These are phyloP conservation scores for Aphanomyces stellatus DNA, from an alignment of 352 stramenopile species.

Conservation along the genomic window DNA sequence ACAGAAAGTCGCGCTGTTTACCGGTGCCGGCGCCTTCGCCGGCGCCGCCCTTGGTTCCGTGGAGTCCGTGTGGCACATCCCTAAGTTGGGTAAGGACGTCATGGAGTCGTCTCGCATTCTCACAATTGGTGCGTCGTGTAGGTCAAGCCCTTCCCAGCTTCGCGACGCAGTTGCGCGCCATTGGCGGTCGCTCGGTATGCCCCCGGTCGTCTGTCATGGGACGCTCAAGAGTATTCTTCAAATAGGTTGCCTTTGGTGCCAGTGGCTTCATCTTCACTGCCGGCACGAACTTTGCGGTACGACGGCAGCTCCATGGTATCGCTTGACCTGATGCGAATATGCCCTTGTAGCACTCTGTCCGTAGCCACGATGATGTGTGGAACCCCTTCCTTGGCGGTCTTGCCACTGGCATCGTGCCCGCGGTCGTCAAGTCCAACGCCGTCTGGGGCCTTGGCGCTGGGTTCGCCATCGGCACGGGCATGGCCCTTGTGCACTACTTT, in stretches of 20 bases:
- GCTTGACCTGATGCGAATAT: neutral
- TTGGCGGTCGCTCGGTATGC: slow-evolving; percentile 64
- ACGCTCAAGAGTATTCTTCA: no score
- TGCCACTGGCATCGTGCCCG: slow-evolving; percentile 55
- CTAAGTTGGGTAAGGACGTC: slow-evolving; percentile 66
- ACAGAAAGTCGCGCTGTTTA: slow-evolving; percentile 17
- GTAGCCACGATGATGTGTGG: slow-evolving; percentile 58
- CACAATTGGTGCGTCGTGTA: slow-evolving; percentile 24
- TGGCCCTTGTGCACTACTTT: slow-evolving; percentile 15
- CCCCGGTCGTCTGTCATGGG: no score
- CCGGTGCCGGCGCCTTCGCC: slow-evolving; percentile 63
- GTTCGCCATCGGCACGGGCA: slow-evolving; percentile 9
- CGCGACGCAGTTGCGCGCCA: slow-evolving; percentile 61
- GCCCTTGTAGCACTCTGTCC: slow-evolving; percentile 33
- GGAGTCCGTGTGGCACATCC: slow-evolving; percentile 82
- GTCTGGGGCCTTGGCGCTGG: slow-evolving; percentile 4
- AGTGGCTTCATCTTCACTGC: slow-evolving; percentile 58
- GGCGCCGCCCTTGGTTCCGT: slow-evolving; percentile 58
- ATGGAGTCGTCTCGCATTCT: no score
- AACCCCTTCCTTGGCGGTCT: slow-evolving; percentile 62
- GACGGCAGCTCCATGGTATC: neutral
- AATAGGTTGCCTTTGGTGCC: slow-evolving; percentile 69
- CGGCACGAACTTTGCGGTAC: slow-evolving; percentile 46
- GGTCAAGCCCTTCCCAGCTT: slow-evolving; percentile 77
- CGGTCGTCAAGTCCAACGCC: slow-evolving; percentile 67